Evolutionary conservation across 2,329 filamentous ascomycete genomes (phyloP).

Genomic region (Gaeumannomyces sp.): DNA sequence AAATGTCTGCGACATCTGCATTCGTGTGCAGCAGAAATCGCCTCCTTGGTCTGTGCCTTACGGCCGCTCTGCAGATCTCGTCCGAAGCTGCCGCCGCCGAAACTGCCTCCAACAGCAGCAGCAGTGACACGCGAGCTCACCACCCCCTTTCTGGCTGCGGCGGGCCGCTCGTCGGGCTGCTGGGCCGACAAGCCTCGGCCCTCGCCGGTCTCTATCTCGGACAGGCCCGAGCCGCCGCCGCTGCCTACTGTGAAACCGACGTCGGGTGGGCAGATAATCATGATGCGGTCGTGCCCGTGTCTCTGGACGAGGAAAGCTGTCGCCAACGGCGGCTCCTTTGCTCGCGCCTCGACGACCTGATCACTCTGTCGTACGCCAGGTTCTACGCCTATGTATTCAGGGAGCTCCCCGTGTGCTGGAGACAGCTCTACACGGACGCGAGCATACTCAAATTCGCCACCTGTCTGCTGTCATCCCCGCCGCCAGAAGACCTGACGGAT

Average conservation of each 20-base stretch:
- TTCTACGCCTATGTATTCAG: constrained; percentile 66
- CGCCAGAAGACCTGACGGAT: background rate
- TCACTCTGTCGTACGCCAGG: constrained; percentile 54
- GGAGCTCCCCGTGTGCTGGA: constrained; percentile 62
- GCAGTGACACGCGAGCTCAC: background rate
- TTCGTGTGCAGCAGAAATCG: background rate
- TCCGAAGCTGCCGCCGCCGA: constrained; percentile 8
- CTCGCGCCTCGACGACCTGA: constrained; percentile 47
- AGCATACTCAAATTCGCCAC: constrained; percentile 55
- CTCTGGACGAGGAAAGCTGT: background rate
- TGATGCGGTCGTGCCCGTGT: too few species aligned
- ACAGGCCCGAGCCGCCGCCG: background rate
- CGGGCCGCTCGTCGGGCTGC: constrained; percentile 17
- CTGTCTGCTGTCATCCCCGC: constrained; percentile 16
- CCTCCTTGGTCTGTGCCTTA: constrained; percentile 13
- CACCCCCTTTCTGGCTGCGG: constrained; percentile 15
- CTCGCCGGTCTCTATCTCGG: constrained; percentile 11
- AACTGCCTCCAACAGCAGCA: background rate
- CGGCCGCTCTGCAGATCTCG: constrained; percentile 14
- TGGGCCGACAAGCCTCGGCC: constrained; percentile 17
- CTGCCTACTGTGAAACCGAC: background rate
- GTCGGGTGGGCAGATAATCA: too few species aligned
- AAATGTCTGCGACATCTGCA: background rate
- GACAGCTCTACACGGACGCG: constrained; percentile 64
- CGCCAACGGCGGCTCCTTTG: constrained; percentile 22